Base-by-base conservation (phyloP, 1,284 basidiomycete species). In the Pseudozyma tsukubaensis region DNA sequence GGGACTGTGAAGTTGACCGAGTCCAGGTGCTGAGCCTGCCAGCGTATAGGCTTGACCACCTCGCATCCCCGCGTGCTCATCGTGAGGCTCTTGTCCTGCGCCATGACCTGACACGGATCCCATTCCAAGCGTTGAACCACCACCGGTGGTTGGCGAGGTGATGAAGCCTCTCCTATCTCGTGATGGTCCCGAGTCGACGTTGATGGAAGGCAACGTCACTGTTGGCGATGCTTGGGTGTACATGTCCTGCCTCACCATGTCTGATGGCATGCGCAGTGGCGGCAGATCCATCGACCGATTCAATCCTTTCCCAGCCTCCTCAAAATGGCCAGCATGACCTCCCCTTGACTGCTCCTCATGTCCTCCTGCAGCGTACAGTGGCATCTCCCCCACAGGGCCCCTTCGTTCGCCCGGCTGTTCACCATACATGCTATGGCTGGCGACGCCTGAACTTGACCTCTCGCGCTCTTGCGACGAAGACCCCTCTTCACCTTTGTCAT, bases 251-350 rank as follows among this genome's bases (percentile, higher is more conserved):
- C 52, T 36, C 24, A 19, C 11, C 8, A 37, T 35, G 35, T 62
- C 60, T 3, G 42, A 13, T 11, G 36, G 54, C n/a, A 53, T 60
- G 2, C 65, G 65, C 3, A 68, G 48, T 19, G 59, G 59, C 7
- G 65, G 65, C 0, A 68, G 55, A 12, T 57, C 65, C 50, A 68
- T 51, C 2, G 55, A 49, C 1, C 65, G 40, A 19, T 53, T 39
- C 16, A 19, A 14, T 13, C 24, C 13, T 16, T 39, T 34, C 0
- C 32, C 32, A 29, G 29, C 18, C 2, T 43, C 50, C 1, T 47
- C 36, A 19, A 51, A 51, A 5, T 48, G 44, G 11, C 35, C 19
- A n/a, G 24, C n/a, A 7, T 53, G 51, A 12, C 7, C 14, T 4
- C 50, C 50, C 14, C 29, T 39, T 29, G 6, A 6, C 45, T 57